phyloP scores from a whole-genome alignment of 352 stramenopile genomes.

The Globisporangium takayamanum region DNA sequence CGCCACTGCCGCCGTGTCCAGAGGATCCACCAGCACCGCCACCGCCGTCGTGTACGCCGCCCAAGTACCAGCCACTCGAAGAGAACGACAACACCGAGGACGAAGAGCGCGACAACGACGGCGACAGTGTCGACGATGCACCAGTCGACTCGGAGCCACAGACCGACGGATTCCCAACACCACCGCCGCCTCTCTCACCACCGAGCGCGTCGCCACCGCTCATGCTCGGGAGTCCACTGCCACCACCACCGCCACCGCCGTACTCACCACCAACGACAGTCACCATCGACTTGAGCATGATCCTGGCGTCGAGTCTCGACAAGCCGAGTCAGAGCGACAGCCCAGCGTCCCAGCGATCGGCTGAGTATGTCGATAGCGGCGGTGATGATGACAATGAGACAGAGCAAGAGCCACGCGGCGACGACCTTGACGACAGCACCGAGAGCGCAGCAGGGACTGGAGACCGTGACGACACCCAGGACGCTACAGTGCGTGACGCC shows the following conservation, averaged over 20 bases:
- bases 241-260: constrained; percentile 43
- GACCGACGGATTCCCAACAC: constrained; percentile 25
- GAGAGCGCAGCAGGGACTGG: not conserved
- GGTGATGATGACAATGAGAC: not conserved
- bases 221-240: constrained; percentile 9
- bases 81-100: constrained; percentile 41
- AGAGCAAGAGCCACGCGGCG: constrained; percentile 4
- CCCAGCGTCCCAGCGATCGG: constrained; percentile 2
- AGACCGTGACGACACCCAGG: not conserved
- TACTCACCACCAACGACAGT: constrained; percentile 41
- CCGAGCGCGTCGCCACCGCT: constrained; percentile 21
- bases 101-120: constrained; percentile 25
- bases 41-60: constrained; percentile 53
- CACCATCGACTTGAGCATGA: constrained; percentile 32
- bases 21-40: constrained; percentile 58
- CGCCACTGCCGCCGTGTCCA: constrained; percentile 61
- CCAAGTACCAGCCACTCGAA: constrained; percentile 59
- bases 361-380: not conserved
- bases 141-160: constrained; percentile 21
- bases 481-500: not conserved
- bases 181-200: constrained; percentile 35
- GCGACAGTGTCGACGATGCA: constrained; percentile 31
- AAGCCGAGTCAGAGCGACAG: not conserved
- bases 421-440: constrained; percentile 4
- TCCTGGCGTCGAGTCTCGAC: constrained; percentile 15